Evolutionary conservation across 306 rosid species (phyloP).

Genomic region (Corylus americana): DNA sequence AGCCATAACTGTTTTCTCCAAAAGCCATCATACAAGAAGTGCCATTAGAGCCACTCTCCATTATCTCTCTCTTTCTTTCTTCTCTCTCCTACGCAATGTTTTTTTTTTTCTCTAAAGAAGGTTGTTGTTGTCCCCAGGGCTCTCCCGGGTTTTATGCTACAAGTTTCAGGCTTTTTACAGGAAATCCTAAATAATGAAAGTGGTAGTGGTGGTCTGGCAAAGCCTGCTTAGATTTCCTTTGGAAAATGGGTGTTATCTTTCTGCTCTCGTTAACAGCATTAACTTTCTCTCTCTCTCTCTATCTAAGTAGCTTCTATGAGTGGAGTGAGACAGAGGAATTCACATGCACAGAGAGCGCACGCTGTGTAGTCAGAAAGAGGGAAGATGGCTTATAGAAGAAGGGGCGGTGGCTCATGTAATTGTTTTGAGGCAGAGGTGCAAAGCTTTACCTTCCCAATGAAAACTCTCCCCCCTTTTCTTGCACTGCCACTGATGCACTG

Average conservation of each 20-base stretch:
- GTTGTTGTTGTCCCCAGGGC: constrained; percentile 15
- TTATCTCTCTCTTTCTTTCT: constrained; percentile 30
- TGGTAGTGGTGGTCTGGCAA: constrained; percentile 37
- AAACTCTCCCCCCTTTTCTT: constrained; percentile 70
- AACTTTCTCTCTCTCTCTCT: not conserved
- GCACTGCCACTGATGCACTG: constrained; percentile 77
- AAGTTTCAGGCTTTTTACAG: constrained; percentile 66
- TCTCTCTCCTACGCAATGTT: constrained; percentile 6
- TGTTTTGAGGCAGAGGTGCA: constrained; percentile 27
- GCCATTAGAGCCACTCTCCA: constrained; percentile 57
- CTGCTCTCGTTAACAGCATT: constrained; percentile 17
- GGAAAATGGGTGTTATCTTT: constrained; percentile 39
- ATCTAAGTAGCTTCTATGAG: not conserved
- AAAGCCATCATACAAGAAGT: constrained; percentile 55
- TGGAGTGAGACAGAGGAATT: not conserved
- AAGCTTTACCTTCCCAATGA: constrained; percentile 96
- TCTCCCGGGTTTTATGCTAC: constrained; percentile 93
- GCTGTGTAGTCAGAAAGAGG: constrained; percentile 17
- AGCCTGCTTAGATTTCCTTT: constrained; percentile 41
- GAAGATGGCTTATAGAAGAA: constrained; percentile 17
- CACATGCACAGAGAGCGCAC: constrained; percentile 18
- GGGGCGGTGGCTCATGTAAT: constrained; percentile 9
- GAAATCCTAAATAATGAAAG: constrained; percentile 54
- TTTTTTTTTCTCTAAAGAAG: constrained; percentile 4
- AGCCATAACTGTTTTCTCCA: constrained; percentile 66